A percentile compares a stretch with the other conserved stretches of the same genome.
Conservation (phyloP, 2,329 filamentous ascomycete species). For the Tolypocladium album region DNA sequence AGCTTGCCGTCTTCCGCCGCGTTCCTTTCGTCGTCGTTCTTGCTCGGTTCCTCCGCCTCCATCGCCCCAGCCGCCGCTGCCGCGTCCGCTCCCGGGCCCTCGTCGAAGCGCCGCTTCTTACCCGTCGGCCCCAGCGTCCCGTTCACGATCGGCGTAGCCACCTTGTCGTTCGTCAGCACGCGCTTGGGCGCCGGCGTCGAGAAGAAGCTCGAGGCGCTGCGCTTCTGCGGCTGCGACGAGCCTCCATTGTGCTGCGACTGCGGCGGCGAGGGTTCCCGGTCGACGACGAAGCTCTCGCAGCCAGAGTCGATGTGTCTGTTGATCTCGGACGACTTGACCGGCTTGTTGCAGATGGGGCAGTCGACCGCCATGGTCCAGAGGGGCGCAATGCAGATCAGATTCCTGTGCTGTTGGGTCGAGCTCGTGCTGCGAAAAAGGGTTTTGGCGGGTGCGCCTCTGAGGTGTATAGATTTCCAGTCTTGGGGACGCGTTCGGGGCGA, state of each 20-base stretch:
- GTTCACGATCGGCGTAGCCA: conserved; percentile 22
- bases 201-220: conserved; percentile 48
- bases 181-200: conserved; percentile 49
- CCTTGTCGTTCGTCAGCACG: conserved; percentile 20
- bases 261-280: conserved; percentile 20
- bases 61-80: not conserved
- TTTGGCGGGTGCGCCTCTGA: not conserved
- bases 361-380: conserved; percentile 40
- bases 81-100: conserved; percentile 34
- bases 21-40: conserved; percentile 2
- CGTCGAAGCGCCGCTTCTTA: conserved; percentile 42
- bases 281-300: conserved; percentile 57
- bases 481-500: not conserved
- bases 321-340: conserved; percentile 64
- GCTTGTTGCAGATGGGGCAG: conserved; percentile 73
- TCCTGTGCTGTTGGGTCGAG: not conserved
- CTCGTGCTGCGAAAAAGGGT: not conserved
- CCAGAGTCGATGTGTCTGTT: conserved; percentile 85
- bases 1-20: conserved; percentile 11
- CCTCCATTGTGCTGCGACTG: conserved; percentile 11
- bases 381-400: not conserved
- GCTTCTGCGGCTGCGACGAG: conserved; percentile 34
- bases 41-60: not conserved
- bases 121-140: conserved; percentile 21
- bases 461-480: not conserved